These are phyloP conservation scores for Physcomitrium patens DNA, from an alignment of 225 moss, liverwort and hornwort species.

Conservation along the genomic window DNA sequence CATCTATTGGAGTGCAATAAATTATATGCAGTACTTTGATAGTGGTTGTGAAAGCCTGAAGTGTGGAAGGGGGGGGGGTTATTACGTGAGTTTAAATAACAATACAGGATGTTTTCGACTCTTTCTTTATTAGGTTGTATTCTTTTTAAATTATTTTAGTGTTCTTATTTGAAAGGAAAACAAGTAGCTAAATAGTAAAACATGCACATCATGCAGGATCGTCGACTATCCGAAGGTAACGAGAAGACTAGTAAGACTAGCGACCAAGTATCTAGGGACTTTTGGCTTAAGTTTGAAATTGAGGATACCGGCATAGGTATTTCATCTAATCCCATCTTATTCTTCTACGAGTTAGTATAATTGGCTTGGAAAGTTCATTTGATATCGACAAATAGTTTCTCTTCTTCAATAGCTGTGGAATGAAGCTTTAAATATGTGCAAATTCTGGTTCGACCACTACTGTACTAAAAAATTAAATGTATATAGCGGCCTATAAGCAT, in stretches of 20 bases:
- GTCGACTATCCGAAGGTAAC: constrained; percentile 27
- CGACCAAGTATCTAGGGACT: constrained; percentile 30
- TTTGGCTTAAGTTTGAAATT: constrained; percentile 64
- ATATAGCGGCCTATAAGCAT: not conserved
- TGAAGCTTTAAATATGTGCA: not conserved
- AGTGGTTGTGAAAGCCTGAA: not conserved
- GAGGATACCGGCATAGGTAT: constrained; percentile 69
- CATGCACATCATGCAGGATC: constrained; percentile 34
- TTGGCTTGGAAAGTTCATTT: not conserved
- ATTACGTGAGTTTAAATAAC: not conserved
- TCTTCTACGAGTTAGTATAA: not conserved
- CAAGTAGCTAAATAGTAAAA: not conserved
- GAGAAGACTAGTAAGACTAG: constrained; percentile 20
- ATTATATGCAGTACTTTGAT: not conserved
- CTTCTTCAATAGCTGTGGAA: not conserved
- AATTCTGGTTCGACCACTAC: not conserved
- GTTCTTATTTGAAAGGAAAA: constrained; percentile 12
- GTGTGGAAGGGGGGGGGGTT: not conserved
- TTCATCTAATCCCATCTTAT: not conserved
- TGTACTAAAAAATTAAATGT: not conserved
- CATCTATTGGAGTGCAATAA: not conserved
- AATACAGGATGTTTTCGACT: not conserved
- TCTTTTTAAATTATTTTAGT: not conserved
- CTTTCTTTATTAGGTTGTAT: too few species aligned
- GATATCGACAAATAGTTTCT: not conserved